A percentile compares a stretch with the other conserved stretches of the same genome.
Evolutionary conservation across 768 basidiomycete species (phyloP).

Genomic region (Agaricus sinodeliciosus): DNA sequence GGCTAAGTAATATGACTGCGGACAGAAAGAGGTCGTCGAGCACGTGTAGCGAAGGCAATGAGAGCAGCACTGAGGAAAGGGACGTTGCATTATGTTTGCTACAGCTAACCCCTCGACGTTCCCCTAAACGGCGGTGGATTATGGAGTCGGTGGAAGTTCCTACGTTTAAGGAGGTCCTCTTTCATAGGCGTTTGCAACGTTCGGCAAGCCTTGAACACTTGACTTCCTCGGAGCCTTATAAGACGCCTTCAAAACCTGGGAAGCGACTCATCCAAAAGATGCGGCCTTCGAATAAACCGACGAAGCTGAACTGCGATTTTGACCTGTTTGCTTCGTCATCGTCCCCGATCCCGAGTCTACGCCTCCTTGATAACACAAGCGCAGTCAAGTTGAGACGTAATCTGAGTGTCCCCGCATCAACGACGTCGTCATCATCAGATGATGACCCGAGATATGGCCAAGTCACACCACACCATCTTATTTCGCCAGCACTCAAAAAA

Average conservation of each 20-base stretch:
- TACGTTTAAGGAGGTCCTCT: constrained; percentile 2
- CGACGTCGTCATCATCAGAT: constrained; percentile 42
- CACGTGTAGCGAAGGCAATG: constrained; percentile 19
- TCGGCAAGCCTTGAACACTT: constrained; percentile 2
- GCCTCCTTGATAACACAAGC: not conserved
- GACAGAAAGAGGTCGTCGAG: not conserved
- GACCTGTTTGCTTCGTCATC: constrained; percentile 6
- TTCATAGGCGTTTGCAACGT: not conserved
- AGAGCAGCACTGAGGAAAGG: constrained; percentile 20
- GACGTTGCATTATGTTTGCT: constrained; percentile 13
- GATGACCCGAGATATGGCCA: constrained; percentile 60
- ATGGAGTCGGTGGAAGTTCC: constrained; percentile 39
- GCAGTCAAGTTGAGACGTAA: constrained; percentile 8
- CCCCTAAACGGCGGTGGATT: constrained; percentile 34
- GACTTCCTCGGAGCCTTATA: not conserved
- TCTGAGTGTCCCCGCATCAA: constrained; percentile 1
- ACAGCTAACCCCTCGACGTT: not conserved
- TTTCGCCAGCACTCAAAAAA: constrained; percentile 43
- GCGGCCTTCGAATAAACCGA: constrained; percentile 4
- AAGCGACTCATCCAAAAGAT: constrained; percentile 3
- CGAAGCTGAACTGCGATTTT: not conserved
- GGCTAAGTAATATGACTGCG: constrained; percentile 1
- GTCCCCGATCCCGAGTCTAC: not conserved
- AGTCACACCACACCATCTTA: constrained; percentile 63
- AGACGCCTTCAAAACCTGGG: constrained; percentile 5